phyloP scores from a whole-genome alignment of 2,329 filamentous ascomycete species.

The Beauveria caledonica region DNA sequence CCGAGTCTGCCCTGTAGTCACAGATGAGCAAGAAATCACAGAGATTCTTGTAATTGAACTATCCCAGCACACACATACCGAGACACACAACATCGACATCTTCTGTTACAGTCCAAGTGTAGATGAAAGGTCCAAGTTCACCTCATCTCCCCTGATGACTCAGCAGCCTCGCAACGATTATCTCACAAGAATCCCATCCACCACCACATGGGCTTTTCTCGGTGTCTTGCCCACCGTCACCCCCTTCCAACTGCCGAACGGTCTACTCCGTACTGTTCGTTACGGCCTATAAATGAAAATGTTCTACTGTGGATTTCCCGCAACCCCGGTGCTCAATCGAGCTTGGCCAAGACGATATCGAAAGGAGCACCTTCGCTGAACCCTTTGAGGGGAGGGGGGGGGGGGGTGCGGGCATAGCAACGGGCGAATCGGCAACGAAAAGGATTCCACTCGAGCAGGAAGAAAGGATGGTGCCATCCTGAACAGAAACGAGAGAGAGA shows the following conservation, averaged over 20 bases:
- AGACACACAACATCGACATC: too few species aligned
- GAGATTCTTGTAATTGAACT: too few species aligned
- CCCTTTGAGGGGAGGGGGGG: neutral
- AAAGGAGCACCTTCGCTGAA: neutral
- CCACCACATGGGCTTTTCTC: neutral
- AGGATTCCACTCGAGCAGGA: neutral
- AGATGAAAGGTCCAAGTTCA: conserved; percentile 6
- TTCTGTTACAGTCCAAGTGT: neutral
- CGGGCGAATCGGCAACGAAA: conserved; percentile 7
- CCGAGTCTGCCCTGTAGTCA: too few species aligned
- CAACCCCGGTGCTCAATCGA: neutral
- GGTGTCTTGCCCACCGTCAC: neutral
- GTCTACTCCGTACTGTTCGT: neutral
- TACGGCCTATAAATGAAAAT: neutral
- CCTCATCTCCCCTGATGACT: neutral
- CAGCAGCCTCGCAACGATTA: neutral
- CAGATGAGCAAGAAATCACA: too few species aligned
- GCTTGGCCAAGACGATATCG: neutral
- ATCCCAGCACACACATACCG: too few species aligned
- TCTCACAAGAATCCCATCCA: neutral
- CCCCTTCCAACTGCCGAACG: neutral
- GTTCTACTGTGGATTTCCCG: neutral
- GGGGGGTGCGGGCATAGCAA: neutral
- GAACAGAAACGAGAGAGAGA: neutral
- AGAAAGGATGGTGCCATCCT: neutral